Evolutionary conservation across 805 yeast genomes (phyloP), one percentile per base, ranked within the genome.

Genomic region (Diddensiella santjacobensis): DNA sequence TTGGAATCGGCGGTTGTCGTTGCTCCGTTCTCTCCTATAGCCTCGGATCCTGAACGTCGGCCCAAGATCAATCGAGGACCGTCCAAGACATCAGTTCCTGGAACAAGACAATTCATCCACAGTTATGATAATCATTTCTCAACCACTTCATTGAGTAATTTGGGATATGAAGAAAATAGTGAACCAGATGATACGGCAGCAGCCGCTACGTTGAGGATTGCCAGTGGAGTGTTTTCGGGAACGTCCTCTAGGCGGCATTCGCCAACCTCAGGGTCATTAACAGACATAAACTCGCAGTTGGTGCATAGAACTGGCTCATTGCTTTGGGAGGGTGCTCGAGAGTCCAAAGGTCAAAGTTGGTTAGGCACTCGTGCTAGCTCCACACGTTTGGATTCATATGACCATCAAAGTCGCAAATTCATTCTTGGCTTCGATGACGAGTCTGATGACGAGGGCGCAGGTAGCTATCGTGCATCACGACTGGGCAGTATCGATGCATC

Each of bases 251-350:
- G 11, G 18, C 29, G 19, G 10, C 33, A 26, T 23, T 35, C 38
- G 20, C 22, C 15, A 6, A 4, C 6, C 10, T 40, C 43, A 23
- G 26, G 26, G 33, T 40, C 43, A 23, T 26, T 19, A 15, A 23
- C 43, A 10, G n/a, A 20, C 29, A 18, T 40, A 4, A 47, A 49
- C 41, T 44, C 60, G 3, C 54, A 50, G 26, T 43, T 60, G 40
- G 30, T 60, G 38, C 51, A 45, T 26, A 56, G 64, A 17, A 57
- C 63, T 1, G 63, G 62, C 8, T 59, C 63, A 8, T 49, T 59
- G 22, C 50, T 60, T 17, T 58, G 60, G 60, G 58, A 50, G 40
- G 62, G 56, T 20, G 37, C 52, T 5, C 50, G 55, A 19, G 61
- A 60, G 44, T 46, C 48, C 35, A 53, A 49, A 23, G 59, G 60